phyloP scores from a whole-genome alignment of 768 basidiomycete species.

The Xerocomus potaroensis region DNA sequence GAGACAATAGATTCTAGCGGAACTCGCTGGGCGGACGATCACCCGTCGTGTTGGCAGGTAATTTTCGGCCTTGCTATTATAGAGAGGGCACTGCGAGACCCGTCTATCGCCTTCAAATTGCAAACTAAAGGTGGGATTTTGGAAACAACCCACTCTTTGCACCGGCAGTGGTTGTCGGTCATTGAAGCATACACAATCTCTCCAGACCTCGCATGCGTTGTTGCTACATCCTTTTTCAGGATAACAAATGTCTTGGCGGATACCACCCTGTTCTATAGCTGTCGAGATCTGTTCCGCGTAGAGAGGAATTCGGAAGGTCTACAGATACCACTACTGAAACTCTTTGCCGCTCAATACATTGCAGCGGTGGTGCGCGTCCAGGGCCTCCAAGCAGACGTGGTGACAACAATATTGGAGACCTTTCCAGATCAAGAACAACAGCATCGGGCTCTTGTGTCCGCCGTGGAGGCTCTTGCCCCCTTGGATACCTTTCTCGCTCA shows the following conservation, averaged over 20 bases:
- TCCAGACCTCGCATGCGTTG: constrained; percentile 26
- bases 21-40: neutral
- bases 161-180: constrained; percentile 37
- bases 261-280: constrained; percentile 33
- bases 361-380: constrained; percentile 26
- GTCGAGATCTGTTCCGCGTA: constrained; percentile 30
- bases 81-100: constrained; percentile 25
- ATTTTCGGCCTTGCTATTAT: constrained; percentile 40
- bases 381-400: constrained; percentile 24
- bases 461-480: constrained; percentile 17
- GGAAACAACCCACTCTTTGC: constrained; percentile 34
- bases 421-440: constrained; percentile 25
- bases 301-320: constrained; percentile 19
- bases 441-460: constrained; percentile 23
- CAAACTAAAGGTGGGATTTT: constrained; percentile 14
- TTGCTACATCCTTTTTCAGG: constrained; percentile 43
- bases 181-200: constrained; percentile 26
- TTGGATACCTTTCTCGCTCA: constrained; percentile 32
- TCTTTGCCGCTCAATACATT: constrained; percentile 23
- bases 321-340: neutral
- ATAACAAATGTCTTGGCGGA: constrained; percentile 40
- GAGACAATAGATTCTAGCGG: neutral
- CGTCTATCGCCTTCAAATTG: neutral
- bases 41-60: constrained; percentile 34
- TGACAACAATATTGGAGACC: constrained; percentile 31